Base-by-base conservation (phyloP, 139 green algal genomes). In the Micromonas commoda region DNA sequence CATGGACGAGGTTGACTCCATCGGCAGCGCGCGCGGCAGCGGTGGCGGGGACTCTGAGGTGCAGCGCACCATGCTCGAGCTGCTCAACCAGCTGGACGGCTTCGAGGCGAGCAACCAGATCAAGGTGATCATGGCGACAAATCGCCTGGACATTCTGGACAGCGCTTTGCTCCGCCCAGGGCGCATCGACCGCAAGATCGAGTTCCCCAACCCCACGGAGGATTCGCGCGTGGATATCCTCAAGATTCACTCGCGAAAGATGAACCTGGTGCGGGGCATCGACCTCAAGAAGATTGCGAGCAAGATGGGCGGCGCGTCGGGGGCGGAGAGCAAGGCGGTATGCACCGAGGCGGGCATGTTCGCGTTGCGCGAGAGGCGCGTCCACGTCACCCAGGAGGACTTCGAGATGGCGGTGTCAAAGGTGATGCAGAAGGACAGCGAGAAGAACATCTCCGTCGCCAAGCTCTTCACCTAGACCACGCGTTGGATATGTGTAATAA, bases 301-400 rank as follows among this genome's bases (percentile, higher is more conserved):
- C 83, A 93, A 93, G 80, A 97, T 98, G 94, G 79, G 79, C 9
- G 89, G 88, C 23, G 85, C 90, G 3, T 95, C 88, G 24, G 96
- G 96, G 23, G 96, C 96, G 28, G 96, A 99, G 90, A 81, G 97
- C 32, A 99, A 99, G 88, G 84, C 84, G 31, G 84, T 88, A 33
- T 99, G 95, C 86, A 99, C 95, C 33, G 95, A 99, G 85, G 94
- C 96, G 20, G 91, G 91, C 81, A 99, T 99, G 96, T 99, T 97
- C 91, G 96, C 96, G 24, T 85, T 99, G 82, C 83, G 96, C 0
- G 96, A 99, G 82, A 83, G 96, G 3, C 83, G 96, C 1, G 92
- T 99, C 70, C 96, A 99, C 83, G 96, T 99, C 24, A 99, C 95
- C 21, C 89, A 94, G 81, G 96, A 99, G 81, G 96, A 99, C 82